These are phyloP conservation scores for Gillenia trifoliata DNA, from an alignment of 306 rosid species.

Conservation along the genomic window DNA sequence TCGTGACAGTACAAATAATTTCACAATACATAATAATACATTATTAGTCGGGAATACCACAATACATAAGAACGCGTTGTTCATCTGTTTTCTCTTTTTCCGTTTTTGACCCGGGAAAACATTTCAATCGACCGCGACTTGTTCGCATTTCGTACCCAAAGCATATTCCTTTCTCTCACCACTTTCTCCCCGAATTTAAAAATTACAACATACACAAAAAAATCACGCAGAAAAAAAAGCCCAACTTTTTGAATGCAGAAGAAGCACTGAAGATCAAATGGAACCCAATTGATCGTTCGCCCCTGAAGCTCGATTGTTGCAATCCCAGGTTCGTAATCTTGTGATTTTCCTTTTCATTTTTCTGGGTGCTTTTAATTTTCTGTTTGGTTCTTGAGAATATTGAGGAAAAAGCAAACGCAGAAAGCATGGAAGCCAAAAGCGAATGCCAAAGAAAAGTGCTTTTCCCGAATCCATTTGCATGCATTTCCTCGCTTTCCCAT, in stretches of 20 bases:
- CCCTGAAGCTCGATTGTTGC: not conserved
- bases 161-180: slow-evolving; percentile 39
- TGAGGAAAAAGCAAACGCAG: not conserved
- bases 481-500: not conserved
- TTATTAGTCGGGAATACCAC: too few species aligned
- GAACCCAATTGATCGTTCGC: not conserved
- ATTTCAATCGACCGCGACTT: slow-evolving; percentile 28
- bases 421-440: not conserved
- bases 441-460: not conserved
- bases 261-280: too few species aligned
- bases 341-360: not conserved
- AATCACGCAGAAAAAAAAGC: not conserved
- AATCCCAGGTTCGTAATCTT: not conserved
- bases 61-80: too few species aligned
- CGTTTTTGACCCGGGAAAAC: slow-evolving; percentile 18
- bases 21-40: too few species aligned
- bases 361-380: not conserved
- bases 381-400: slow-evolving; percentile 1
- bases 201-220: not conserved
- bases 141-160: slow-evolving; percentile 26
- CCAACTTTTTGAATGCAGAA: not conserved
- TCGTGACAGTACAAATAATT: too few species aligned
- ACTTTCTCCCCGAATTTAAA: not conserved
- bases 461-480: not conserved
- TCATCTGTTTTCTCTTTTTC: slow-evolving; percentile 2